These are phyloP conservation scores for Umbelopsis ramanniana DNA, from an alignment of 192 early-diverging fungal genomes.

Conservation along the genomic window DNA sequence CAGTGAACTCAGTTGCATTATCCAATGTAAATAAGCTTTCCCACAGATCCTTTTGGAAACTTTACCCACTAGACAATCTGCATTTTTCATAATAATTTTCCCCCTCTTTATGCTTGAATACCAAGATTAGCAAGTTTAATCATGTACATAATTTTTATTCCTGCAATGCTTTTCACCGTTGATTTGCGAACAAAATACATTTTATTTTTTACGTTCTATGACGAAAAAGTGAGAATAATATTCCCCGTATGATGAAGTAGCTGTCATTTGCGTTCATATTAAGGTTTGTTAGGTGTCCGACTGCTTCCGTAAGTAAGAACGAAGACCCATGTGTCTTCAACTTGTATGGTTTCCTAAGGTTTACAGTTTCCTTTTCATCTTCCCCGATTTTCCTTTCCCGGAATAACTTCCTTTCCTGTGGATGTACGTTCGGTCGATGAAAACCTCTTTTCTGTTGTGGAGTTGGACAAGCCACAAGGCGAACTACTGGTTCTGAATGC, in stretches of 20 bases:
- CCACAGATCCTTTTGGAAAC: too few species aligned
- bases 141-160: slow-evolving; percentile 2
- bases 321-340: background rate
- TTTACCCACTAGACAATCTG: too few species aligned
- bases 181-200: background rate
- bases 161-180: too few species aligned
- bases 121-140: background rate
- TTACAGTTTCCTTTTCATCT: too few species aligned
- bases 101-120: too few species aligned
- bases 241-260: background rate
- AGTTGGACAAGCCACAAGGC: too few species aligned
- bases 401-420: background rate
- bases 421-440: too few species aligned
- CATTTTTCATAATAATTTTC: too few species aligned
- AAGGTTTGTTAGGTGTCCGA: slow-evolving; percentile 11
- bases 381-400: background rate
- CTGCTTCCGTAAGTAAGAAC: background rate
- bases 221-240: background rate
- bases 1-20: background rate
- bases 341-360: background rate
- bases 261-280: background rate
- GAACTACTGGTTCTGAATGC: too few species aligned
- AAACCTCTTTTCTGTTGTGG: too few species aligned
- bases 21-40: slow-evolving; percentile 3
- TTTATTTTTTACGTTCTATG: background rate